Conservation (phyloP, 2,329 filamentous ascomycete species). For the Stylonectria norvegica region DNA sequence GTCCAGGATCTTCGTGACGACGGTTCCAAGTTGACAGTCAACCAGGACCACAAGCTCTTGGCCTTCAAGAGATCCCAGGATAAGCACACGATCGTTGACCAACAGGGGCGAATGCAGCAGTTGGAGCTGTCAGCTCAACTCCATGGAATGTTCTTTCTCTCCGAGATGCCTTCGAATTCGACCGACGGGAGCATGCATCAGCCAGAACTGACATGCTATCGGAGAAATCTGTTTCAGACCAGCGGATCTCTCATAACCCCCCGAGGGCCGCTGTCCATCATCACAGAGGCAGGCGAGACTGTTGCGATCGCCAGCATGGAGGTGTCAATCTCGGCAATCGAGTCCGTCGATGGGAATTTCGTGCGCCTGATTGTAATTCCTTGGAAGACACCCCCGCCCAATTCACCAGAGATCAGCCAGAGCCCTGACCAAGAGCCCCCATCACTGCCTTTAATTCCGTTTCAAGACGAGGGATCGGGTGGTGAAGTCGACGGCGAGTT, state of each 20-base stretch:
- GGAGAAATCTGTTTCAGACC: conserved; percentile 93
- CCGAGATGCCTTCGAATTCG: conserved; percentile 67
- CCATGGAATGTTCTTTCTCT: conserved; percentile 86
- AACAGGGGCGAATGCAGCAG: conserved; percentile 57
- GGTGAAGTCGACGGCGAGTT: conserved; percentile 69
- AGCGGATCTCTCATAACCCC: conserved; percentile 84
- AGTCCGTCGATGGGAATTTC: conserved; percentile 88
- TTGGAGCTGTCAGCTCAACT: conserved; percentile 69
- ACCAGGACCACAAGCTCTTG: conserved; percentile 59
- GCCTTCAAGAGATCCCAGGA: conserved; percentile 56
- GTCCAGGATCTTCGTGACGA: conserved; percentile 60
- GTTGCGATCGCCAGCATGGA: conserved; percentile 81
- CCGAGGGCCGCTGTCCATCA: conserved; percentile 70
- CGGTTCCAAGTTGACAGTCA: conserved; percentile 53
- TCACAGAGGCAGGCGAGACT: conserved; percentile 80
- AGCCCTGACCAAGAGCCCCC: conserved; percentile 79
- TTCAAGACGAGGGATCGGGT: conserved; percentile 60
- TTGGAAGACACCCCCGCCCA: conserved; percentile 91
- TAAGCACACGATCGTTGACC: conserved; percentile 58
- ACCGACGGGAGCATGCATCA: conserved; percentile 58
- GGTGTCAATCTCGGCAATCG: conserved; percentile 84
- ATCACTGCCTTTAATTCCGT: conserved; percentile 69
- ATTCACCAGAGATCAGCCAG: conserved; percentile 63
- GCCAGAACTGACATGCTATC: conserved; percentile 90
- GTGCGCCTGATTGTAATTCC: conserved; percentile 95